Percentiles rank a stretch among this genome's conserved stretches.
Evolutionary conservation across 2,329 filamentous ascomycete genomes (phyloP).

Genomic region (Apiospora rasikravindrae): DNA sequence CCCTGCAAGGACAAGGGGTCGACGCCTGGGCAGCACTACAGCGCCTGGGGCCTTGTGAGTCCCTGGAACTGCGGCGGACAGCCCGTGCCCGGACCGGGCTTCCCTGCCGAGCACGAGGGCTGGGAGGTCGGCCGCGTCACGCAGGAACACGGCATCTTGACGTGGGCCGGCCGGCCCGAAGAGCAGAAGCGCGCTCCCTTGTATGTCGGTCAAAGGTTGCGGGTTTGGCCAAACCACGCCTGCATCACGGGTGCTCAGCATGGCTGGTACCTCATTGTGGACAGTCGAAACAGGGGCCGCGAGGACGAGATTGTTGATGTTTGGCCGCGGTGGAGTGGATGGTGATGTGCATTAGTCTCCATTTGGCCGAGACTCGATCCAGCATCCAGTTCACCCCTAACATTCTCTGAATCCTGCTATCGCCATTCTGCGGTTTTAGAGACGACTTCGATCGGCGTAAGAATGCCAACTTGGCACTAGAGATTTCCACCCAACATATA

Average conservation of each 20-base stretch:
- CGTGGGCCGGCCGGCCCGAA: conserved; percentile 57
- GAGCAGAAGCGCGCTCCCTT: conserved; percentile 55
- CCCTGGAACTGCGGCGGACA: conserved; percentile 55
- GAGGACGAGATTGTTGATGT: conserved; percentile 74
- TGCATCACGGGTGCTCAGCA: conserved; percentile 77
- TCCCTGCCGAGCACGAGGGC: conserved; percentile 48
- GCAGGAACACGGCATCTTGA: conserved; percentile 79
- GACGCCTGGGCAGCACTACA: conserved; percentile 54
- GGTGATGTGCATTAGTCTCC: conserved; percentile 51
- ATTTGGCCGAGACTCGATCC: background rate
- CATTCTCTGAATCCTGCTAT: background rate
- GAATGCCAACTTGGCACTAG: background rate
- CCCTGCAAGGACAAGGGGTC: conserved; percentile 61
- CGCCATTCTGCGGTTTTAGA: background rate
- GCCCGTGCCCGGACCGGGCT: conserved; percentile 46
- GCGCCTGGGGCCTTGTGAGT: conserved; percentile 72
- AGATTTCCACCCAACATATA: background rate
- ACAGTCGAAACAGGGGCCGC: conserved; percentile 59
- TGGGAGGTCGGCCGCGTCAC: conserved; percentile 76
- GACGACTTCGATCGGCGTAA: background rate
- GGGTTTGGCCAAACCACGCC: conserved; percentile 81
- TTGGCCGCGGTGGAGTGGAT: conserved; percentile 74
- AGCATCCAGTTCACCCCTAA: background rate
- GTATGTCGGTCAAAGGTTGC: conserved; percentile 67
- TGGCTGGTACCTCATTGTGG: conserved; percentile 76